Percentiles rank a stretch among this genome's conserved stretches.
Conservation (phyloP, 345 rosid genomes). For the Melastoma malabathricum region DNA sequence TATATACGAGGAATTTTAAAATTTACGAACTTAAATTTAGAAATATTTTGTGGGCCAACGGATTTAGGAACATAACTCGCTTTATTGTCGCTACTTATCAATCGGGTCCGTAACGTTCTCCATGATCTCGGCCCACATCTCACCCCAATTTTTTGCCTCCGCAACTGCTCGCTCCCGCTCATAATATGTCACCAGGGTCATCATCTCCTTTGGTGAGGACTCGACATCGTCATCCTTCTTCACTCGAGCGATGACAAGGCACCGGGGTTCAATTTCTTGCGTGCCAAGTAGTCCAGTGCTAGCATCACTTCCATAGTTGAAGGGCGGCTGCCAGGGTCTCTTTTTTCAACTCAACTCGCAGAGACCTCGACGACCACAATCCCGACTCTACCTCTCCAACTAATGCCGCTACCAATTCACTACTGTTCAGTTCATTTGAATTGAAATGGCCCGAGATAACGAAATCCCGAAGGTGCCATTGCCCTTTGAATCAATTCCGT, state of each 20-base stretch:
- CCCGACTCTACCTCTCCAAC: constrained; percentile 3
- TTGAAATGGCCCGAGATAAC: too few relatives aligned
- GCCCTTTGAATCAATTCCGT: background rate
- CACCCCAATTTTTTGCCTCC: constrained; percentile 62
- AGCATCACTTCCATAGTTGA: constrained; percentile 27
- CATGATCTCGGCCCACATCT: constrained; percentile 10
- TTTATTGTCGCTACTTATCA: too few relatives aligned
- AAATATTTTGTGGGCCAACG: too few relatives aligned
- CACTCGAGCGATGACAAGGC: constrained; percentile 3
- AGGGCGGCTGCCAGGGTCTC: constrained; percentile 36
- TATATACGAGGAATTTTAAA: too few relatives aligned
- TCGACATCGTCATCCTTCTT: constrained; percentile 7
- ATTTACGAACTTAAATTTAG: too few relatives aligned
- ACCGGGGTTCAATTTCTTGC: constrained; percentile 14
- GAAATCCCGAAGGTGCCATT: too few relatives aligned
- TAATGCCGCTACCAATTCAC: too few relatives aligned
- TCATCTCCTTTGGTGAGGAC: constrained; percentile 23
- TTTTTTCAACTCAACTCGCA: background rate
- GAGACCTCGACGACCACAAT: constrained; percentile 7
- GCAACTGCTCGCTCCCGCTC: constrained; percentile 41
- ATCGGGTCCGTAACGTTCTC: too few relatives aligned
- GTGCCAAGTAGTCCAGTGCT: constrained; percentile 33
- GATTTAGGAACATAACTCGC: too few relatives aligned
- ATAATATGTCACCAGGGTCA: constrained; percentile 15
- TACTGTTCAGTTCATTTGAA: too few relatives aligned